Evolutionary conservation across 352 stramenopile genomes (phyloP).

Genomic region (Achlya hypogyna): DNA sequence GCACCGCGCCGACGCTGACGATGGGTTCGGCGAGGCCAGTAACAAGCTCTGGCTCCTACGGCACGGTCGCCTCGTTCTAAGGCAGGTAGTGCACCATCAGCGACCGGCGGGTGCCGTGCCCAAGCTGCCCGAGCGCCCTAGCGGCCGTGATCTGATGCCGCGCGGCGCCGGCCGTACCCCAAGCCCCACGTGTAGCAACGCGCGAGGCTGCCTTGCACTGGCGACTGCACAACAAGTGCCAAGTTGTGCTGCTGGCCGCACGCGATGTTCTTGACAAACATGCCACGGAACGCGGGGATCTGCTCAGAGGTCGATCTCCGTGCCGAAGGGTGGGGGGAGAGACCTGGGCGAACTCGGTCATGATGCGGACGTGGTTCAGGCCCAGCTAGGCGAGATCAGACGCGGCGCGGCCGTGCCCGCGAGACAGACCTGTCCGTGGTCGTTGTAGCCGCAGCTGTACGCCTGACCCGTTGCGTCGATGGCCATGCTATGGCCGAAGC

Average conservation of each 20-base stretch:
- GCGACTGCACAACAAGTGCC: conserved; percentile 20
- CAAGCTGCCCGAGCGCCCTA: conserved; percentile 53
- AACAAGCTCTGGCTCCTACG: not conserved
- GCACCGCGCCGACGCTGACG: conserved; percentile 37
- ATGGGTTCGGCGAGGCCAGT: conserved; percentile 33
- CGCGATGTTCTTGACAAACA: conserved; percentile 51
- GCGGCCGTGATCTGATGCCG: not conserved
- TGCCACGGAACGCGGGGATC: conserved; percentile 31
- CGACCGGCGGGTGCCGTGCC: conserved; percentile 44
- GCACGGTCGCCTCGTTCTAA: not conserved
- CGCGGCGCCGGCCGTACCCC: conserved; percentile 18
- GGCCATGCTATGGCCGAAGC: conserved; percentile 68
- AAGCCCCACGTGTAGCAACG: conserved; percentile 70
- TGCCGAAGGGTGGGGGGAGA: not conserved
- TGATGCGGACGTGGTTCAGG: conserved; percentile 50
- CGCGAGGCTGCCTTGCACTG: conserved; percentile 26
- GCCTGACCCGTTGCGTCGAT: conserved; percentile 39
- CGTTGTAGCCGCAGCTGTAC: conserved; percentile 78
- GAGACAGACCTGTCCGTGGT: conserved; percentile 43
- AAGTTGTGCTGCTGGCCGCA: conserved; percentile 74
- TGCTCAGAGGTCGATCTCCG: not conserved
- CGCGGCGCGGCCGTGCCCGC: not conserved
- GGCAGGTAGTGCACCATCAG: not conserved
- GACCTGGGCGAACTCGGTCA: conserved; percentile 48
- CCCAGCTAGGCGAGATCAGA: conserved; percentile 28